Evolutionary conservation across 768 basidiomycete genomes (phyloP).

Genomic region (Hebeloma cylindrosporum): DNA sequence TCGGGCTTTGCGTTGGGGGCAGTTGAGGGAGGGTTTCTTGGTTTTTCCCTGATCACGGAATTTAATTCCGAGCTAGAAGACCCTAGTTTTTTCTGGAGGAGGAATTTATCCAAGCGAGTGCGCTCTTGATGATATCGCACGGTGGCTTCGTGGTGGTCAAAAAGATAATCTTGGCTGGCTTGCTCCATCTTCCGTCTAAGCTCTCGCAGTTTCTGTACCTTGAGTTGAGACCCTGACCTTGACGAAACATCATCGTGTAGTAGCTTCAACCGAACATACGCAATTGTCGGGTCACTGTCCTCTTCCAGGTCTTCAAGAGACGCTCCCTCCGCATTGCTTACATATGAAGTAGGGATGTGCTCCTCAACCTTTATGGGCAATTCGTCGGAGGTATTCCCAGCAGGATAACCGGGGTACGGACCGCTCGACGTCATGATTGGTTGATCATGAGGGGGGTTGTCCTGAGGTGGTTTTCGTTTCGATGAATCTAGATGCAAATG

Average conservation of each 20-base stretch:
- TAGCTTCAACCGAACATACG: constrained; percentile 65
- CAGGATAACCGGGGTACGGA: no score
- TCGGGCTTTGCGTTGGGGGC: constrained; percentile 29
- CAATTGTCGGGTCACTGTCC: constrained; percentile 51
- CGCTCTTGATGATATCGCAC: constrained; percentile 53
- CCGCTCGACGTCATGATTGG: no score
- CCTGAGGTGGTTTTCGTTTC: not conserved
- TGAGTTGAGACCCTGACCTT: constrained; percentile 27
- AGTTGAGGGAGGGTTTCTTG: not conserved
- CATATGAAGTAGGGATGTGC: not conserved
- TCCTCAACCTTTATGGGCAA: not conserved
- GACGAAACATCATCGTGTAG: constrained; percentile 49
- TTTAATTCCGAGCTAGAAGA: constrained; percentile 1
- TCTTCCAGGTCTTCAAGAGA: not conserved
- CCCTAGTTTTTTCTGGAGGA: constrained; percentile 44
- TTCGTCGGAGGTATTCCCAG: not conserved
- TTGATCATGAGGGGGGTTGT: no score
- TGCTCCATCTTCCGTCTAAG: constrained; percentile 47
- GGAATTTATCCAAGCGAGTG: constrained; percentile 43
- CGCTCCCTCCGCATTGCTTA: not conserved
- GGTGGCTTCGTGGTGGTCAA: constrained; percentile 67
- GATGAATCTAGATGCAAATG: not conserved
- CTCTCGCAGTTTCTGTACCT: constrained; percentile 29
- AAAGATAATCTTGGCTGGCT: constrained; percentile 63
- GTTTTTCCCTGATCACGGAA: no score